phyloP scores from a whole-genome alignment of 176 grass and related monocot species.

The Aegilops longissima region DNA sequence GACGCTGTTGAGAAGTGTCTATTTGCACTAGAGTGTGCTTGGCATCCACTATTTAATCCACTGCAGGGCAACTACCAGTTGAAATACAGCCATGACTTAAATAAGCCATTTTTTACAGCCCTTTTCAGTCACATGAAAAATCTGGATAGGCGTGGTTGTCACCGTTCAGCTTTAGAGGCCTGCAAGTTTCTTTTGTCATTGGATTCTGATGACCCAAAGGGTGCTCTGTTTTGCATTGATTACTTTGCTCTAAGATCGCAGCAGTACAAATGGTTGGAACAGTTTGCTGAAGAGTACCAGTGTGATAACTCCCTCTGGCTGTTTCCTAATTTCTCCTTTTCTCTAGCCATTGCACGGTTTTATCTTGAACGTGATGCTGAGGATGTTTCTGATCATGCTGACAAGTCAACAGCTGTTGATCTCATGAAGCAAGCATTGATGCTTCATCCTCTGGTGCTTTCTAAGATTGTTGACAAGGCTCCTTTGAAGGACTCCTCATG shows the following conservation, averaged over 20 bases:
- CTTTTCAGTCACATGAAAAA: constrained; percentile 96
- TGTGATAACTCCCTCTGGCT: constrained; percentile 84
- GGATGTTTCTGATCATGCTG: constrained; percentile 33
- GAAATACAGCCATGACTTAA: constrained; percentile 80
- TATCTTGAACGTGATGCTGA: constrained; percentile 64
- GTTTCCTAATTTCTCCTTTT: constrained; percentile 90
- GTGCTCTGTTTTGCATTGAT: constrained; percentile 95
- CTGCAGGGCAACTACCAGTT: constrained; percentile 65
- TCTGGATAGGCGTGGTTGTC: constrained; percentile 90
- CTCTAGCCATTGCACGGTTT: constrained; percentile 85
- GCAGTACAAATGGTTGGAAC: constrained; percentile 88
- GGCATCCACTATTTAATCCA: constrained; percentile 76
- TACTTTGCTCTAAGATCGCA: constrained; percentile 97
- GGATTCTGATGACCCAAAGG: constrained; percentile 89
- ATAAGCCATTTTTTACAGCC: constrained; percentile 84
- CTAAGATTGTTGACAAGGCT: constrained; percentile 83
- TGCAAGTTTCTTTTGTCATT: constrained; percentile 95
- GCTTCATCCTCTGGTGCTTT: constrained; percentile 86
- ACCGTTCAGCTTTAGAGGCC: constrained; percentile 90
- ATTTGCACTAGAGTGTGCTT: constrained; percentile 91
- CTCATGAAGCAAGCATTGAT: constrained; percentile 98
- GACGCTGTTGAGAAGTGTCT: constrained; percentile 88
- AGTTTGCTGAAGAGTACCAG: constrained; percentile 81
- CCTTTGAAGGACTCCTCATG: constrained; percentile 87
- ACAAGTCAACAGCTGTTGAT: constrained; percentile 74